These are phyloP conservation scores for Rhizopus stolonifer DNA, from an alignment of 371 early-diverging fungal species.

Conservation along the genomic window DNA sequence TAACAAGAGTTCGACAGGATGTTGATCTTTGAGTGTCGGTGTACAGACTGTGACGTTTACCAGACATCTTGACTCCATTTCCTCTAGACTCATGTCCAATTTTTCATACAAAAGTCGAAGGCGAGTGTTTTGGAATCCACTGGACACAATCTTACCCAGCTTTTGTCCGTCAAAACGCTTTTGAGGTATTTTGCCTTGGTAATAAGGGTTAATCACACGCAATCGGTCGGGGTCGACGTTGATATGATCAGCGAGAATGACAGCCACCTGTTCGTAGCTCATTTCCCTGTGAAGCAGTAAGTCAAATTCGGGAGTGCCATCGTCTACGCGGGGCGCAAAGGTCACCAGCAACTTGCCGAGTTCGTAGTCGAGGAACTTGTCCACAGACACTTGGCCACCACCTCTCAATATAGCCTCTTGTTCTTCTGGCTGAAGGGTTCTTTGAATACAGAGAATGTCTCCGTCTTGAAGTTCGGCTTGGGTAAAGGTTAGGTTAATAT, in stretches of 20 bases:
- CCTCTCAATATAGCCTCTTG: constrained; percentile 28
- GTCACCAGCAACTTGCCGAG: constrained; percentile 63
- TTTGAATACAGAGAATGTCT: constrained; percentile 89
- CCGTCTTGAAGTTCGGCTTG: constrained; percentile 86
- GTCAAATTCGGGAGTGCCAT: constrained; percentile 18
- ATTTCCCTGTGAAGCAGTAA: constrained; percentile 25
- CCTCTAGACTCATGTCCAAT: constrained; percentile 73
- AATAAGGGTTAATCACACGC: constrained; percentile 27
- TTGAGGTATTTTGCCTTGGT: constrained; percentile 10
- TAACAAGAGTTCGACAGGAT: constrained; percentile 34
- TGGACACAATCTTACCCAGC: constrained; percentile 22
- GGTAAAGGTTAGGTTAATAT: constrained; percentile 60
- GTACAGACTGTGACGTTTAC: constrained; percentile 62
- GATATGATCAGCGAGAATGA: constrained; percentile 16
- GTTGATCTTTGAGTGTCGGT: constrained; percentile 31
- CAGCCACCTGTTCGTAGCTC: constrained; percentile 25
- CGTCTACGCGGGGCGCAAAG: constrained; percentile 62
- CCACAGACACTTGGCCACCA: constrained; percentile 49
- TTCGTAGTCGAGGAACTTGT: constrained; percentile 74
- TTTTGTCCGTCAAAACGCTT: constrained; percentile 26
- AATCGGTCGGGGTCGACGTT: constrained; percentile 36
- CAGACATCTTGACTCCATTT: constrained; percentile 77
- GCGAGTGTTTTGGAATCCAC: background rate
- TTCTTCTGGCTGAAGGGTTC: constrained; percentile 53
- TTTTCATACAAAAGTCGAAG: constrained; percentile 73